Evolutionary conservation across 176 grass and related monocot species (phyloP), one percentile per base, ranked within the genome.

Genomic region (Chrysopogon serrulatus): DNA sequence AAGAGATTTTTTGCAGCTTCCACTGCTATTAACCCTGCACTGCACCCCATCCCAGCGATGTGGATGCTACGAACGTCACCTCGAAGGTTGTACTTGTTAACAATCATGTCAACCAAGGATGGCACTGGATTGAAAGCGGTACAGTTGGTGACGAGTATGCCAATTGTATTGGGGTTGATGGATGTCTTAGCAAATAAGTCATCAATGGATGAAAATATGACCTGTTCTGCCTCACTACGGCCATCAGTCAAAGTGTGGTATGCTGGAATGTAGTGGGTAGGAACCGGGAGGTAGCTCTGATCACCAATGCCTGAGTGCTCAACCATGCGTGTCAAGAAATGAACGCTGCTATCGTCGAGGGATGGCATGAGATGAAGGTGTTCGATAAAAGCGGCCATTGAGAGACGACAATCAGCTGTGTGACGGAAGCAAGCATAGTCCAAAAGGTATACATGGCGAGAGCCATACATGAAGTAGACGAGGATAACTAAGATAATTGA

Each of bases 31-130:
- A 84, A 14, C 35, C 87, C 81, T 4, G 81, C 87, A 41, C 87
- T 84, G 37, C 87, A 88, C 21, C 87, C 87, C 87, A 88, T 88
- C 10, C 87, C 87, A 5, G 87, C 28, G 13, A 88, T 8, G 11
- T 88, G 74, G 28, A 79, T 41, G 59, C 4, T 34, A 0, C 45
- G 43, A 28, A 84, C 10, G 45, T 84, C 75, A 2, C 14, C 16
- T 0, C 81, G 57, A 14, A 88, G 44, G 68, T 59, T 79, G 67
- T 84, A 84, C 36, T 39, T 79, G 44, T 73, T 66, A 9, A 88
- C 30, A 4, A 88, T 65, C 67, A 79, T 66, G 67, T 84, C 87
- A 13, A n/a, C n/a, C 6, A 79, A 73, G 15, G 54, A 84, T 33
- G 87, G 87, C 23, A 61, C 78, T 24, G 87, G 80, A 39, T 5